These are phyloP conservation scores for Dipodascus albidus DNA, from an alignment of 805 yeast species.

Conservation along the genomic window DNA sequence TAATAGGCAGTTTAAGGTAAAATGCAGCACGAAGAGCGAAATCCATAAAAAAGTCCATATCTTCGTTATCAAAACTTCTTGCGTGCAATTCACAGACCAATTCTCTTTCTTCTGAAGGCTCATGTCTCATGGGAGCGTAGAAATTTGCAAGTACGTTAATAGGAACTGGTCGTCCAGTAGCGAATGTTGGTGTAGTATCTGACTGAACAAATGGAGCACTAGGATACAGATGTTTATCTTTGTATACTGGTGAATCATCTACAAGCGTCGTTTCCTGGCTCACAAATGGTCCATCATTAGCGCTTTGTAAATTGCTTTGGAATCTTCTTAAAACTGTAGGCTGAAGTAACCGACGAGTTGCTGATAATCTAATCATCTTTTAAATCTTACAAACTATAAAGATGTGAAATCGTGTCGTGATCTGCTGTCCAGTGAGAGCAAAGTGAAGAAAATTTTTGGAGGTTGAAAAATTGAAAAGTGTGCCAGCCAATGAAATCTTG, in stretches of 20 bases:
- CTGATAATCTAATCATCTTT: not conserved
- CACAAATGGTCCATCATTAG: not conserved
- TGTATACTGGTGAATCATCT: constrained; percentile 4
- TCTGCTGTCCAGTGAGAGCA: not conserved
- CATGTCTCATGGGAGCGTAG: constrained; percentile 66
- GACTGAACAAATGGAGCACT: constrained; percentile 13
- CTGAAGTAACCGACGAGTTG: not conserved
- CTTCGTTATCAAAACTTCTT: constrained; percentile 52
- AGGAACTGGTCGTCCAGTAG: constrained; percentile 54
- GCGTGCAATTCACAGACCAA: constrained; percentile 67
- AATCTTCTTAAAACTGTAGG: not conserved
- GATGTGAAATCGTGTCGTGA: no score
- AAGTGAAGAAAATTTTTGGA: not conserved
- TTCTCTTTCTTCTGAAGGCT: constrained; percentile 41
- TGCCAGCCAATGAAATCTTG: not conserved
- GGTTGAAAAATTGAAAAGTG: not conserved
- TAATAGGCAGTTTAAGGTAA: constrained; percentile 78
- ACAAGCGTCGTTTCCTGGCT: not conserved
- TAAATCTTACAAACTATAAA: no score
- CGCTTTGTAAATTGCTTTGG: not conserved
- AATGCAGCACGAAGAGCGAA: constrained; percentile 85
- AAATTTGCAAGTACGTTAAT: constrained; percentile 71
- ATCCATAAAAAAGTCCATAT: constrained; percentile 66
- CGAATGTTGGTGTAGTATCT: constrained; percentile 12
- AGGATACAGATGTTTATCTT: constrained; percentile 13